phyloP scores from a whole-genome alignment of 1,284 basidiomycete species.

The Ustilago vetiveriae region DNA sequence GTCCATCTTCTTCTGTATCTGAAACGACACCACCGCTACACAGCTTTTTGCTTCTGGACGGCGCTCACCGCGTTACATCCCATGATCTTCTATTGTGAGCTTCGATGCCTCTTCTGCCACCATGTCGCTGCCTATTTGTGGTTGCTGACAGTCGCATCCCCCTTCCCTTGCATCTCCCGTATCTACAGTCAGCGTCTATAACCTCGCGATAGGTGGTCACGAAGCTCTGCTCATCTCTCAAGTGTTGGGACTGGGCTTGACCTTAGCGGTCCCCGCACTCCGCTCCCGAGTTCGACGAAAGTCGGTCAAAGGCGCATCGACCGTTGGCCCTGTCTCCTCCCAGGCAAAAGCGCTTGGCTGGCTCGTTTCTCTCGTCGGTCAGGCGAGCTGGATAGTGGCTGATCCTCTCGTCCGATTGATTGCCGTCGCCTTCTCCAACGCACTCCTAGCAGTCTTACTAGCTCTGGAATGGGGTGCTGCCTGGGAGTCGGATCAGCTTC shows the following conservation, averaged over 20 bases:
- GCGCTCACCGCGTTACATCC: conserved; percentile 83
- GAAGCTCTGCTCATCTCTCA: conserved; percentile 59
- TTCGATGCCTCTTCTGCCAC: too few relatives aligned
- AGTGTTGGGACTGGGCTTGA: conserved; percentile 42
- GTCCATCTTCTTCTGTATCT: background rate
- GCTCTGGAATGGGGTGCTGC: conserved; percentile 57
- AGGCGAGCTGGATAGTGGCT: conserved; percentile 47
- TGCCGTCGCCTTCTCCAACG: conserved; percentile 39
- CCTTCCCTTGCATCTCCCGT: background rate
- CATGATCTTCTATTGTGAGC: conserved; percentile 83
- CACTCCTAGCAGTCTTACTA: conserved; percentile 37
- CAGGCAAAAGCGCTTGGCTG: conserved; percentile 32
- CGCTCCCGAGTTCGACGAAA: conserved; percentile 17
- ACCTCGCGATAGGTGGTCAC: conserved; percentile 59
- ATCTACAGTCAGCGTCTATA: conserved; percentile 57
- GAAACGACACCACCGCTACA: conserved; percentile 8
- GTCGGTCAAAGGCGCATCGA: conserved; percentile 14
- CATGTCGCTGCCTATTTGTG: background rate
- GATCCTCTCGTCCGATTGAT: conserved; percentile 44
- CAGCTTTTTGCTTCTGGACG: conserved; percentile 88
- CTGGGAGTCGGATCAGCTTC: conserved; percentile 52
- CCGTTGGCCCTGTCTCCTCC: conserved; percentile 31
- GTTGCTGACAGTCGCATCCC: too few relatives aligned
- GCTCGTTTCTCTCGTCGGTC: conserved; percentile 37
- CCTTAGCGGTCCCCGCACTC: conserved; percentile 34